Conservation (phyloP, 1,284 basidiomycete species). For the Sphaerobolus stellatus region DNA sequence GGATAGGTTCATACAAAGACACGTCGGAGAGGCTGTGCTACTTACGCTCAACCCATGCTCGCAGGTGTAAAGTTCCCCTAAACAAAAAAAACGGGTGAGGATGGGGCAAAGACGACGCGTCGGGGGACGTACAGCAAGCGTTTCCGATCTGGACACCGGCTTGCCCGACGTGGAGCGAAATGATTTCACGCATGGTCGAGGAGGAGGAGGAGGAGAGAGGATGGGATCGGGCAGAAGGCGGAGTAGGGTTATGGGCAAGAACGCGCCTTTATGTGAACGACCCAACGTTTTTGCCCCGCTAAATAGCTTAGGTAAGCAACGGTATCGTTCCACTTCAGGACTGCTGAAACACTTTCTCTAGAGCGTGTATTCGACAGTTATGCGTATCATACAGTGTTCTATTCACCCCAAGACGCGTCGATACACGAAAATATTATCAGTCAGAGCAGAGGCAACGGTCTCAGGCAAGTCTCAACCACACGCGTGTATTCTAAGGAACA, state of each 20-base stretch:
- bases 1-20: slow-evolving; percentile 13
- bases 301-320: slow-evolving; percentile 1
- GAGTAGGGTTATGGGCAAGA: slow-evolving; percentile 9
- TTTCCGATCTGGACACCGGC: slow-evolving; percentile 97
- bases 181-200: slow-evolving; percentile 81
- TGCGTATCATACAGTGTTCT: too few relatives aligned
- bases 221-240: neutral
- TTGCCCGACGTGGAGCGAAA: slow-evolving; percentile 93
- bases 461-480: too few relatives aligned
- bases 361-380: too few relatives aligned
- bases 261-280: slow-evolving; percentile 10
- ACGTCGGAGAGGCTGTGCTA: slow-evolving; percentile 9
- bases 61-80: slow-evolving; percentile 97
- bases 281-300: slow-evolving; percentile 5
- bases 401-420: too few relatives aligned
- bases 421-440: too few relatives aligned
- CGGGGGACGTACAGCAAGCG: slow-evolving; percentile 69
- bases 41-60: slow-evolving; percentile 95
- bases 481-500: too few relatives aligned
- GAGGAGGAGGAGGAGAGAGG: neutral
- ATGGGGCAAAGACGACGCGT: neutral
- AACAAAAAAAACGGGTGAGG: slow-evolving; percentile 21
- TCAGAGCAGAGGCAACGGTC: too few relatives aligned
- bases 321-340: too few relatives aligned
- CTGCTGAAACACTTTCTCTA: too few relatives aligned